Conservation (phyloP, 2,329 filamentous ascomycete genomes). For the Parastagonospora avenae region DNA sequence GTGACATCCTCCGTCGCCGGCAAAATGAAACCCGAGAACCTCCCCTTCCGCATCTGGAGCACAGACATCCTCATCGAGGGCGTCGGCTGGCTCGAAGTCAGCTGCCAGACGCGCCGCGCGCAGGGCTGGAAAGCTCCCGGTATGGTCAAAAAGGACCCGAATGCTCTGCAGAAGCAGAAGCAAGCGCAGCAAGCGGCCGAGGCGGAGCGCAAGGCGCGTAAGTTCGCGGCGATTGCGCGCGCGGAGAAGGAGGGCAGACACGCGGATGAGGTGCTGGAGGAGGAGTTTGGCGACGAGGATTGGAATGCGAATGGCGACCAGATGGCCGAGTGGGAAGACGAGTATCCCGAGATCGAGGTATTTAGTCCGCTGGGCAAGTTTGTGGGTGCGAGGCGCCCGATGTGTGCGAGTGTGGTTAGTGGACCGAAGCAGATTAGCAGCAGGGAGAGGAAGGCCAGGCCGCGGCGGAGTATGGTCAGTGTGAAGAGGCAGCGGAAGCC, state of each 20-base stretch:
- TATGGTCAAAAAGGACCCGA: constrained; percentile 57
- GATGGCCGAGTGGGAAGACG: constrained; percentile 21
- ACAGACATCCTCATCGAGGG: constrained; percentile 90
- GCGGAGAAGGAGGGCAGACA: constrained; percentile 17
- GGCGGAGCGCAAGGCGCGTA: constrained; percentile 19
- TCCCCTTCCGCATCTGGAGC: constrained; percentile 81
- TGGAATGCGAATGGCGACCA: constrained; percentile 12
- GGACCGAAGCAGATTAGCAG: constrained; percentile 59
- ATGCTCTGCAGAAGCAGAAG: constrained; percentile 21
- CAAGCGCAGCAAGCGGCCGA: background rate
- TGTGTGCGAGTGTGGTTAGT: constrained; percentile 71
- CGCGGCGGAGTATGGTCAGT: constrained; percentile 71
- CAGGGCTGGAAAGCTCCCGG: constrained; percentile 37
- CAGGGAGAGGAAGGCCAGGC: constrained; percentile 60
- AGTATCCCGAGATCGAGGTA: constrained; percentile 77
- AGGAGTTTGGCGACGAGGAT: constrained; percentile 22
- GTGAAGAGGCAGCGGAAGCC: constrained; percentile 42
- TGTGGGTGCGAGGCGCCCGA: constrained; percentile 68
- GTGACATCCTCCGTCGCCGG: constrained; percentile 68
- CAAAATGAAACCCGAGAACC: constrained; percentile 66
- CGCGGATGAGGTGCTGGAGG: constrained; percentile 39
- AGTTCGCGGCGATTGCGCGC: constrained; percentile 22
- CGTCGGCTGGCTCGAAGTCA: constrained; percentile 90
- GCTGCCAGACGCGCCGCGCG: constrained; percentile 71
- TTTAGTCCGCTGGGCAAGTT: constrained; percentile 86